Conservation (phyloP, 805 yeast genomes). For the Hanseniaspora occidentalis region DNA sequence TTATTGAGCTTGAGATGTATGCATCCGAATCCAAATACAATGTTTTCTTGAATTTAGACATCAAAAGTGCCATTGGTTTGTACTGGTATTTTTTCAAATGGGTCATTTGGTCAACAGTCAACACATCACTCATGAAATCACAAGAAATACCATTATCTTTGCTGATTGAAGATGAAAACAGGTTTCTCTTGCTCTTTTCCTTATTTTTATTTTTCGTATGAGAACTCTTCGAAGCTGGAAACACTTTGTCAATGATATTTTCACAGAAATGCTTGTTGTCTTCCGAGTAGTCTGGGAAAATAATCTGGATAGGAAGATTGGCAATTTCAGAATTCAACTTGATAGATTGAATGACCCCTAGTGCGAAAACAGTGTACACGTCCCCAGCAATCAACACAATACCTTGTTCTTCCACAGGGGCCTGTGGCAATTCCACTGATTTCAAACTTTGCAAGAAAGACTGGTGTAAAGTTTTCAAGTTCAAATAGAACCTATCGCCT, state of each 20-base stretch:
- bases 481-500: not conserved
- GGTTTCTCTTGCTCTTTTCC: no score
- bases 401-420: not conserved
- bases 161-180: no score
- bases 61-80: not conserved
- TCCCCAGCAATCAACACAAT: conserved; percentile 72
- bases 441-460: not conserved
- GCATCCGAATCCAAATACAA: not conserved
- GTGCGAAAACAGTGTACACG: conserved; percentile 55
- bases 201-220: no score
- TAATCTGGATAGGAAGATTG: conserved; percentile 64
- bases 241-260: conserved; percentile 42
- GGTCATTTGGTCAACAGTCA: conserved; percentile 34
- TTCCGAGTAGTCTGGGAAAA: conserved; percentile 53
- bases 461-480: not conserved
- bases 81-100: conserved; percentile 14
- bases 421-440: no score
- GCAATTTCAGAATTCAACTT: conserved; percentile 27
- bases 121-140: conserved; percentile 40
- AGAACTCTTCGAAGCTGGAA: no score
- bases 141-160: conserved; percentile 33
- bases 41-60: not conserved
- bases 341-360: conserved; percentile 49
- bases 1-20: not conserved
- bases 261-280: conserved; percentile 55